Conservation (phyloP, 2,329 filamentous ascomycete genomes). For the Zasmidium cellare region DNA sequence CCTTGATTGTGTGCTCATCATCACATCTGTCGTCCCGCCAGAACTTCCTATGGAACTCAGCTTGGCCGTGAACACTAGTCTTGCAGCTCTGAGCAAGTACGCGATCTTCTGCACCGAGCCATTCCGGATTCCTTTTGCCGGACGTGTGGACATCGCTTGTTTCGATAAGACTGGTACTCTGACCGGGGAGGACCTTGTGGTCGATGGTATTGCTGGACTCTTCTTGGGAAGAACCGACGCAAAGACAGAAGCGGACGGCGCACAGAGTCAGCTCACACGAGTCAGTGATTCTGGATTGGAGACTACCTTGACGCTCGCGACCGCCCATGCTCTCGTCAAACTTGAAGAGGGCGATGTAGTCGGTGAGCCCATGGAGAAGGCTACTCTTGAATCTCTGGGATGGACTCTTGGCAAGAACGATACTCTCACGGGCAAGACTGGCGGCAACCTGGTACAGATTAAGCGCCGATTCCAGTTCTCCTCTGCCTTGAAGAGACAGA, state of each 20-base stretch:
- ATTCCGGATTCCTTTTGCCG: constrained; percentile 95
- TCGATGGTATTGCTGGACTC: constrained; percentile 92
- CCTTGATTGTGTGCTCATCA: constrained; percentile 93
- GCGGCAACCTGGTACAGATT: constrained; percentile 80
- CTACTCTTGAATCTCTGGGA: constrained; percentile 82
- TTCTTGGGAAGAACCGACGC: constrained; percentile 68
- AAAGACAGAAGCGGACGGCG: constrained; percentile 70
- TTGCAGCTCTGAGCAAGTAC: constrained; percentile 89
- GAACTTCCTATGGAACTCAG: constrained; percentile 98
- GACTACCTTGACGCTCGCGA: constrained; percentile 90
- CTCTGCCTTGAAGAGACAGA: constrained; percentile 92
- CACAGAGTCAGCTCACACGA: constrained; percentile 74
- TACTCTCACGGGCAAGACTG: constrained; percentile 69
- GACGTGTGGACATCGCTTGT: constrained; percentile 92
- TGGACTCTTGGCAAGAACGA: constrained; percentile 94
- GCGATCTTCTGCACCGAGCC: constrained; percentile 99
- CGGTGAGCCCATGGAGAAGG: constrained; percentile 98
- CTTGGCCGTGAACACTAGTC: constrained; percentile 93
- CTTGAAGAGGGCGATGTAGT: constrained; percentile 96
- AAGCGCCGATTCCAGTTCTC: constrained; percentile 98
- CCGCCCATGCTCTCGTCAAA: constrained; percentile 92
- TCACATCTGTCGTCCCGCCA: constrained; percentile 97
- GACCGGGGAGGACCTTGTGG: constrained; percentile 93
- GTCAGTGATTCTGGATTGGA: constrained; percentile 72
- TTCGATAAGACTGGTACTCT: constrained; percentile 98